Base-by-base conservation (phyloP, 2,329 filamentous ascomycete genomes). In the Aspergillus latus region DNA sequence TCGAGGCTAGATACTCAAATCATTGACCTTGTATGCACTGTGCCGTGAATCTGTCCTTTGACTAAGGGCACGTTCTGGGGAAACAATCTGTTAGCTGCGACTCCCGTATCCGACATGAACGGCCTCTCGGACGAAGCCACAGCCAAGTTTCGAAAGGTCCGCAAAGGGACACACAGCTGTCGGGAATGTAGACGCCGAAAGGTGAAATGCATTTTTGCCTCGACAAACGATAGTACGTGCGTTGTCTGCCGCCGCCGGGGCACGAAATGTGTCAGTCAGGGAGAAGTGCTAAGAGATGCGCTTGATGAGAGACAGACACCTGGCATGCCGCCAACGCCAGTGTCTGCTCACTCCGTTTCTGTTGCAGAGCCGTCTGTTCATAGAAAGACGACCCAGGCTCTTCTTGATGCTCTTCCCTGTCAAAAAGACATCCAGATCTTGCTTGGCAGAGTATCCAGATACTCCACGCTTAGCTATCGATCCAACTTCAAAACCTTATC, bases 111-210 rank as follows among this genome's bases (percentile, higher is more conserved):
- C 43, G 34, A 11, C 7, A 50, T 50, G 48, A 42, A 50, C 28
- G 48, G 13, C 6, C n/a, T 5, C 36, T 50, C 48, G 48, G 48
- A 29, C 16, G 37, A 42, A 37, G 3, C 8, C 4, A 15, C n/a
- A 5, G 34, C 34, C 34, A 50, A 40, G 21, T n/a, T 37, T 2
- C 39, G 48, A 42, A 50, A 50, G 48, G 26, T 50, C 10, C 48
- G 48, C 5, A 50, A 50, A 50, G 48, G 48, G 2, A 50, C 48
- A 30, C 48, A 50, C 36, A 50, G 48, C 10, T 50, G 48, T 28
- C 32, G 37, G 2, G 36, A 50, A 50, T 50, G 48, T 15, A 13
- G 48, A 11, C 48, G 48, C 3, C n/a, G 48, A 10, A 50, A 50
- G 10, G 48, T 50, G 2, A 29, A 37, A 42, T 50, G 48, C 37